Evolutionary conservation across 1,284 basidiomycete genomes (phyloP), one percentile per base, ranked within the genome.

Genomic region (Rhodotorula glutinis): DNA sequence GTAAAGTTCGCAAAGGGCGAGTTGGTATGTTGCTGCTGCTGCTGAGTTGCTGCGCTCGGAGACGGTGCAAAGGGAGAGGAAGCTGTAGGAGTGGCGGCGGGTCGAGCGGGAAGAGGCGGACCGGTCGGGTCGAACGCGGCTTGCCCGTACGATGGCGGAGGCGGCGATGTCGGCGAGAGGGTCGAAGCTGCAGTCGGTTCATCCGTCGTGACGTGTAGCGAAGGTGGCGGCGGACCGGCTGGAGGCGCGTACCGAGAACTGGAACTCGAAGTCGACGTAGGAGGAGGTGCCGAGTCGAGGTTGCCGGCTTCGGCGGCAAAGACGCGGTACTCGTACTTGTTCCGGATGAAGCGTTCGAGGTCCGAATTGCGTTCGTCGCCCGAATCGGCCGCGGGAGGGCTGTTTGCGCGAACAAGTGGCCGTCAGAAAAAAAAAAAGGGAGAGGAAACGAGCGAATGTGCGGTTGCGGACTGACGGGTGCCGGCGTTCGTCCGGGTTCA

Each of bases 321-420:
- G 2, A 52, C 16, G 23, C 60, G 57, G 56, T 69, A 72, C 69
- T 79, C 77, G 74, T 79, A 79, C 70, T 79, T 79, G 57, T 70
- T 67, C n/a, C 78, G 73, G 25, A 79, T 77, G 71, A 75, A 79
- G 60, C 73, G 73, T 57, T 79, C 78, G 25, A 79, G 70, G 51
- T 79, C 76, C 57, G 76, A 77, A 27, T 78, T 77, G 19, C 77
- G 66, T 53, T 79, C 77, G 57, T 74, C 75, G 66, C 77, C 77
- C 43, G 77, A 75, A 52, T 78, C 71, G 19, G 77, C 74, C 8
- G 77, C 75, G 0, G 78, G 79, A n/a, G 78, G 78, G 4, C 77
- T 75, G 56, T 16, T 23, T n/a, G 40, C 30, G n/a, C n/a, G n/a
- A n/a, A n/a, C n/a, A n/a, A n/a, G n/a, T n/a, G n/a, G n/a, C n/a